These are phyloP conservation scores for Coniochaeta hoffmannii DNA, from an alignment of 2,329 filamentous ascomycete genomes.

Conservation along the genomic window DNA sequence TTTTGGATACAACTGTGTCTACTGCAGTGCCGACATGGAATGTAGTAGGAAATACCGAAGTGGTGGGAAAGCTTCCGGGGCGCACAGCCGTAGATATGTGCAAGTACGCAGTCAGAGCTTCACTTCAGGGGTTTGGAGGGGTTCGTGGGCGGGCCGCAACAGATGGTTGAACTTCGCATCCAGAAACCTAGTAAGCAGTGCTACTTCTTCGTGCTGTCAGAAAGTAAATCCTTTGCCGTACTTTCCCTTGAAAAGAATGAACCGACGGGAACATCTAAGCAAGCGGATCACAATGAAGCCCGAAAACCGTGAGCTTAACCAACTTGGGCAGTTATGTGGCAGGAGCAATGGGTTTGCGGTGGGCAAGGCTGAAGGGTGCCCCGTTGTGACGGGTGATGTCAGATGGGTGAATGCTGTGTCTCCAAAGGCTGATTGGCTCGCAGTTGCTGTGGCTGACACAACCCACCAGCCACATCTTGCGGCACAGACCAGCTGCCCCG, in stretches of 20 bases:
- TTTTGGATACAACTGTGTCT: neutral
- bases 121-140: neutral
- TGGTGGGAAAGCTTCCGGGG: neutral
- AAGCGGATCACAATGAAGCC: too few species aligned
- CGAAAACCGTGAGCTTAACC: neutral
- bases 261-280: too few species aligned
- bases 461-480: neutral
- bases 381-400: neutral
- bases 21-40: neutral
- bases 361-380: neutral
- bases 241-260: neutral
- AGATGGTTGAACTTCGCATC: neutral
- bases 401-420: neutral
- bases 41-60: neutral
- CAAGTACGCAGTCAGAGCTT: neutral
- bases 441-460: neutral
- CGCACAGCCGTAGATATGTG: neutral
- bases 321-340: neutral
- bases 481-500: neutral
- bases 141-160: neutral
- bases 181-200: neutral
- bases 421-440: neutral
- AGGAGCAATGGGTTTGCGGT: neutral
- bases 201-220: too few species aligned
- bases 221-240: neutral